Evolutionary conservation across 2,329 filamentous ascomycete genomes (phyloP).

Genomic region (Lasiodiplodia citricola): DNA sequence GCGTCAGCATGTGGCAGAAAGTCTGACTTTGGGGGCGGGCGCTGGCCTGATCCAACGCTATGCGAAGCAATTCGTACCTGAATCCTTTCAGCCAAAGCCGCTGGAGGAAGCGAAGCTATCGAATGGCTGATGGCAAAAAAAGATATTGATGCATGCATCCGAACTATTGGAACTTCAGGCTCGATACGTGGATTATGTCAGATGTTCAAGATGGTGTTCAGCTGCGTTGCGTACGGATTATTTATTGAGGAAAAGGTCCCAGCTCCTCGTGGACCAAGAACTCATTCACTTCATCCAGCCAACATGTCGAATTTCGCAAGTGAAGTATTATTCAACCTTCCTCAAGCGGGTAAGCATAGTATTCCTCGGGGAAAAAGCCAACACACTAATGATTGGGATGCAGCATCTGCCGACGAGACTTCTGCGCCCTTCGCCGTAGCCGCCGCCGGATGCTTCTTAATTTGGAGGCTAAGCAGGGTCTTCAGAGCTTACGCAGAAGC

Average conservation of each 20-base stretch:
- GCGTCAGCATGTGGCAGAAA: not conserved
- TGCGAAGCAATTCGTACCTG: not conserved
- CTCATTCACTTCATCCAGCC: not conserved
- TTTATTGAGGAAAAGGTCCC: not conserved
- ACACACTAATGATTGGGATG: not conserved
- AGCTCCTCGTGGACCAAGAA: not conserved
- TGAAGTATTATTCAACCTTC: not conserved
- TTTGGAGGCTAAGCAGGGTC: conserved; percentile 13
- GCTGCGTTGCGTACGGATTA: not conserved
- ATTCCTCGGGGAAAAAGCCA: not conserved
- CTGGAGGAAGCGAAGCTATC: not conserved
- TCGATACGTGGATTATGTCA: not conserved
- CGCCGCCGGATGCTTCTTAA: conserved; percentile 6
- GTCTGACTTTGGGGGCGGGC: not conserved
- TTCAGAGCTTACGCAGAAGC: conserved; percentile 4
- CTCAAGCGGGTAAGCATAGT: not conserved
- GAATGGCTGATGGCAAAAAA: not conserved
- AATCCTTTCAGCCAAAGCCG: not conserved
- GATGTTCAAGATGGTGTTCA: not conserved
- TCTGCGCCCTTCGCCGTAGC: not conserved
- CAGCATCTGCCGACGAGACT: not conserved
- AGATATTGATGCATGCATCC: not conserved
- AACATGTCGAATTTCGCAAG: not conserved
- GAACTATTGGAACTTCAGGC: not conserved
- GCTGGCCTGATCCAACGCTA: not conserved